Evolutionary conservation across 805 yeast genomes (phyloP).

Genomic region (Yarrowia alimentaria): DNA sequence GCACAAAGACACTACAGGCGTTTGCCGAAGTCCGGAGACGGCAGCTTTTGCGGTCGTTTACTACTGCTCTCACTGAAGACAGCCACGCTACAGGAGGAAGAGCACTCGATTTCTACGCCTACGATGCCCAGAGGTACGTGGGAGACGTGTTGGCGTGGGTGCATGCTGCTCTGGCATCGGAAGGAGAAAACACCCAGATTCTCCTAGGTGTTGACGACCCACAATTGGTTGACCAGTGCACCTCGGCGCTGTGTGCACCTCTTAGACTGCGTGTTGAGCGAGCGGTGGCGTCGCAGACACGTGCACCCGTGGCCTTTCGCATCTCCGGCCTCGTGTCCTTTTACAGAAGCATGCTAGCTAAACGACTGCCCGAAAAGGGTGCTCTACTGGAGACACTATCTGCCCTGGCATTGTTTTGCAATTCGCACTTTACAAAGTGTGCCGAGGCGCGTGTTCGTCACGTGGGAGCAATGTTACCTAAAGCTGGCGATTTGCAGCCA

Average conservation of each 20-base stretch:
- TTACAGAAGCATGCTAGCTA: slow-evolving; percentile 63
- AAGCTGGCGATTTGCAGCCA: slow-evolving; percentile 54
- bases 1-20: slow-evolving; percentile 49
- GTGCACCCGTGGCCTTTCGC: slow-evolving; percentile 54
- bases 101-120: slow-evolving; percentile 64
- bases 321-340: slow-evolving; percentile 63
- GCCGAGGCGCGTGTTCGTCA: slow-evolving; percentile 42
- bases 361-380: slow-evolving; percentile 41
- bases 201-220: slow-evolving; percentile 49
- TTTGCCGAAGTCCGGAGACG: slow-evolving; percentile 72
- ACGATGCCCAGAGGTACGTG: slow-evolving; percentile 76
- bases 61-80: slow-evolving; percentile 40
- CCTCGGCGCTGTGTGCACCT: slow-evolving; percentile 58
- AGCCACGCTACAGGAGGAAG: slow-evolving; percentile 37
- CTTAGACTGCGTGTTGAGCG: slow-evolving; percentile 65
- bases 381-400: slow-evolving; percentile 34
- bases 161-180: slow-evolving; percentile 83
- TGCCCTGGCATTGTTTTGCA: slow-evolving; percentile 41
- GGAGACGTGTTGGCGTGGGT: slow-evolving; percentile 88
- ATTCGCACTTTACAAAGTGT: slow-evolving; percentile 44
- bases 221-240: slow-evolving; percentile 49
- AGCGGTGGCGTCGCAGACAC: slow-evolving; percentile 61
- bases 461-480: slow-evolving; percentile 38
- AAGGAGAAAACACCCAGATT: slow-evolving; percentile 68
- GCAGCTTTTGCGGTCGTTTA: slow-evolving; percentile 62